phyloP scores from a whole-genome alignment of 1,139 yeast genomes.

The Candida glucosophila region DNA sequence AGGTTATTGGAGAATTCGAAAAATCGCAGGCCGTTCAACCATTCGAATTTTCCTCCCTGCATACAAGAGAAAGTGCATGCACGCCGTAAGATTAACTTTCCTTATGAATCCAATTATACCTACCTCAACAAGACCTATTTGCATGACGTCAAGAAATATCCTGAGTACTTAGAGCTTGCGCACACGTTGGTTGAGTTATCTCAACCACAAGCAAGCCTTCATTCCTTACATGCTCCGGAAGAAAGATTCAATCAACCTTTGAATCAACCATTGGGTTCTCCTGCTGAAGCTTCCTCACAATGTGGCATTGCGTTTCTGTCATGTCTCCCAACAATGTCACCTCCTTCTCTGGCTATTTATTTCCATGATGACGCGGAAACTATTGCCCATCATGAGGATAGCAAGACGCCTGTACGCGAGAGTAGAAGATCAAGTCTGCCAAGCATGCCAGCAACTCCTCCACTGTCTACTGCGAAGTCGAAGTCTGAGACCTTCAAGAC shows the following conservation, averaged over 20 bases:
- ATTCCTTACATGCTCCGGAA: background rate
- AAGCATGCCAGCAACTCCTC: slow-evolving; percentile 39
- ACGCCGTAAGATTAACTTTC: slow-evolving; percentile 40
- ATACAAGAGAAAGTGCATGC: slow-evolving; percentile 5
- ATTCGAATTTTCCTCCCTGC: slow-evolving; percentile 3
- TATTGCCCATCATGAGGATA: slow-evolving; percentile 6
- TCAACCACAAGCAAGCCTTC: slow-evolving; percentile 8
- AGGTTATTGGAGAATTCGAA: slow-evolving; percentile 23
- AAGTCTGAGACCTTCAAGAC: slow-evolving; percentile 24
- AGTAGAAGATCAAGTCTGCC: slow-evolving; percentile 14
- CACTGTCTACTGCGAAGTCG: slow-evolving; percentile 24
- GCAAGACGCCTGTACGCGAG: slow-evolving; percentile 7
- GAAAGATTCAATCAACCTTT: background rate
- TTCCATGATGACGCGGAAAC: background rate
- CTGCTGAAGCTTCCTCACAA: slow-evolving; percentile 1
- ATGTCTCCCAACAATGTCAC: slow-evolving; percentile 7
- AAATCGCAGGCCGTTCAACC: slow-evolving; percentile 8
- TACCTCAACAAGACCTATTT: slow-evolving; percentile 39
- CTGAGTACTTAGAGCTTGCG: slow-evolving; percentile 42
- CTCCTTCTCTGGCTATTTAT: slow-evolving; percentile 7
- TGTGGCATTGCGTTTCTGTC: no score
- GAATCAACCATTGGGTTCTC: background rate
- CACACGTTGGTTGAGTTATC: slow-evolving; percentile 35
- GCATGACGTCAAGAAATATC: slow-evolving; percentile 36
- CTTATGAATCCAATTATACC: slow-evolving; percentile 48